Evolutionary conservation across 768 basidiomycete species (phyloP), one percentile per base, ranked within the genome.

Genomic region (Phylloporus sp.): DNA sequence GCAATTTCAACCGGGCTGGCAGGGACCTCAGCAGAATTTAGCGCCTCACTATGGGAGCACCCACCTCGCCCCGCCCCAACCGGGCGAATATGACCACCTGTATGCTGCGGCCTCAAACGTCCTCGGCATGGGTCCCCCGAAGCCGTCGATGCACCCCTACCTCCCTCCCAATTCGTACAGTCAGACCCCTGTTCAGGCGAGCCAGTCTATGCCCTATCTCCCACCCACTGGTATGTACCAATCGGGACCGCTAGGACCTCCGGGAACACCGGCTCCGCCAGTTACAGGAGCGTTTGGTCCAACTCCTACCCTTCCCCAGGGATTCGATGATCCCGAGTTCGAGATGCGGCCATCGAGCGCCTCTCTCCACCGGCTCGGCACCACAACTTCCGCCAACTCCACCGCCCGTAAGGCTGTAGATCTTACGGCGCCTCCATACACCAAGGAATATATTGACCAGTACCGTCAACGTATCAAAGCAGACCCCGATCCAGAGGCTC

Each of bases 401-500:
- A 74, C 77, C n/a, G 77, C 80, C 6, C 71, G 75, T 43, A 86
- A 90, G 64, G 90, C 90, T 3, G 79, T 91, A 36, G 90, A 92
- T 63, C 71, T 91, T 48, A 80, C 73, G 31, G 78, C 86, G 0
- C 90, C 90, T 20, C 94, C 94, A 3, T 94, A 83, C 65, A 96
- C 92, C 15, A 94, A 92, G 63, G 86, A 93, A 58, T 96, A 94
- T 62, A 93, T 99, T 56, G 96, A 99, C 62, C 86, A 96, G 63
- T 99, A 99, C 69, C 89, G 96, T 17, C 86, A 88, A 46, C 84
- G 96, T 42, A 96, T 99, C 71, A 98, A 98, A 68, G 86, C 81
- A 23, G 96, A 99, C 67, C 94, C 94, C 3, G 96, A 99, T 64
- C 95, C 95, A 1, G 96, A 98, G 66, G 90, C 94, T 21, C 96